Evolutionary conservation across 2,329 filamentous ascomycete genomes (phyloP).

Genomic region (Chrysoporthe cubensis): DNA sequence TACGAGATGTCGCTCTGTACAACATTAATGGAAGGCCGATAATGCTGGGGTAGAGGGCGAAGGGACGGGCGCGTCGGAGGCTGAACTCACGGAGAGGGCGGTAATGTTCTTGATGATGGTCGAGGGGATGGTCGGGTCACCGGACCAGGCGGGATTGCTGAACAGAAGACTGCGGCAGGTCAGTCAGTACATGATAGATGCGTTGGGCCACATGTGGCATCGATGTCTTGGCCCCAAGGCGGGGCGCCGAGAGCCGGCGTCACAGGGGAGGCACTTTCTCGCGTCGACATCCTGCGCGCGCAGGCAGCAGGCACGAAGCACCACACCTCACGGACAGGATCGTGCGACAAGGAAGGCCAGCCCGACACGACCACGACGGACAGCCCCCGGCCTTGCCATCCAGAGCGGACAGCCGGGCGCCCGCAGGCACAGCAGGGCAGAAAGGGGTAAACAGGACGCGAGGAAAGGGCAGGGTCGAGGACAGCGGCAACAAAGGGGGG

Average conservation of each 20-base stretch:
- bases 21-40: conserved; percentile 15
- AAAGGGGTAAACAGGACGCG: neutral
- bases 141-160: conserved; percentile 61
- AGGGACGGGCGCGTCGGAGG: conserved; percentile 1
- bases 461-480: neutral
- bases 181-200: conserved; percentile 20
- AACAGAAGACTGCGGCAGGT: conserved; percentile 55
- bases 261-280: neutral
- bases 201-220: neutral
- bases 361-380: neutral
- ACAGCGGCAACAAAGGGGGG: conserved; percentile 22
- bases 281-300: neutral
- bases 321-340: no score
- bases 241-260: neutral
- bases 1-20: conserved; percentile 53
- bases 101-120: conserved; percentile 62
- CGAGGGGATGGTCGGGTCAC: conserved; percentile 53
- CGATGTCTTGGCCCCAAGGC: conserved; percentile 5
- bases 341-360: no score
- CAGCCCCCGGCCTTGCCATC: neutral
- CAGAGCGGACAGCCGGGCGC: neutral
- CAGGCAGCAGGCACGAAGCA: neutral
- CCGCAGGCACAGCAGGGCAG: neutral
- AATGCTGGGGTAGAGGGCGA: neutral
- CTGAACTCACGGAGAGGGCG: conserved; percentile 52